Evolutionary conservation across 495 filamentous ascomycete species (phyloP).

Genomic region (Neurospora sp.): DNA sequence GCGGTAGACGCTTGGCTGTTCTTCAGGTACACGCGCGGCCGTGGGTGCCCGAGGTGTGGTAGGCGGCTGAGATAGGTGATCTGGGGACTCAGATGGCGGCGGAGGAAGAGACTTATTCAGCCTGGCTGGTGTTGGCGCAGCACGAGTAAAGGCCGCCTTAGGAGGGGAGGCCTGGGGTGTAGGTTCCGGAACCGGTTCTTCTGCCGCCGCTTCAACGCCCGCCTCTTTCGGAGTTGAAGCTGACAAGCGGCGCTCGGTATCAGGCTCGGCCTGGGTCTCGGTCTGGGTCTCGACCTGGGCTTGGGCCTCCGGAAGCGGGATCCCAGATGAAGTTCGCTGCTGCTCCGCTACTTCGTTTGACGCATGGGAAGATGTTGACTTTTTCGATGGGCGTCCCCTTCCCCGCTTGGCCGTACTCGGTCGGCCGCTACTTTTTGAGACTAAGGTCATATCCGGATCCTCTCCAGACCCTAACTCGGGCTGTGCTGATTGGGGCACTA

Average conservation of each 20-base stretch:
- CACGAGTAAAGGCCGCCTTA: slow-evolving; percentile 5
- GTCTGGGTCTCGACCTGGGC: not conserved
- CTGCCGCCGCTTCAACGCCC: not conserved
- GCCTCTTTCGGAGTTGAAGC: not conserved
- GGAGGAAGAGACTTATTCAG: slow-evolving; percentile 21
- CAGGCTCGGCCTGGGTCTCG: not conserved
- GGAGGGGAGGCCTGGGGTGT: not conserved
- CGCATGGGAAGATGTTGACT: slow-evolving; percentile 11
- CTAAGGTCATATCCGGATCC: slow-evolving; percentile 32
- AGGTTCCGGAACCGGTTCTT: slow-evolving; percentile 3
- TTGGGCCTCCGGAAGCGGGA: not conserved
- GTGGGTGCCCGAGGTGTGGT: slow-evolving; percentile 23
- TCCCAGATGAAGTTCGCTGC: slow-evolving; percentile 3
- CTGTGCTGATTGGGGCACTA: slow-evolving; percentile 17
- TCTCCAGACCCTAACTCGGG: slow-evolving; percentile 21
- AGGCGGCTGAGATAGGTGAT: slow-evolving; percentile 14
- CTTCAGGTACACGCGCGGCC: slow-evolving; percentile 21
- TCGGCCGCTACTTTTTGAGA: slow-evolving; percentile 15
- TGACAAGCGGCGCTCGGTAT: not conserved
- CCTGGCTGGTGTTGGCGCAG: slow-evolving; percentile 6
- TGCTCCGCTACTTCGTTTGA: slow-evolving; percentile 7
- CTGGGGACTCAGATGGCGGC: slow-evolving; percentile 16
- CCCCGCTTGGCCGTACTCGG: slow-evolving; percentile 24
- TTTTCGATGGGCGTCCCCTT: slow-evolving; percentile 22
- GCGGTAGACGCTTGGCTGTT: slow-evolving; percentile 35